A percentile compares a stretch with the other conserved stretches of the same genome.
Conservation (phyloP, 2,329 filamentous ascomycete species). For the Diaporthe vexans region DNA sequence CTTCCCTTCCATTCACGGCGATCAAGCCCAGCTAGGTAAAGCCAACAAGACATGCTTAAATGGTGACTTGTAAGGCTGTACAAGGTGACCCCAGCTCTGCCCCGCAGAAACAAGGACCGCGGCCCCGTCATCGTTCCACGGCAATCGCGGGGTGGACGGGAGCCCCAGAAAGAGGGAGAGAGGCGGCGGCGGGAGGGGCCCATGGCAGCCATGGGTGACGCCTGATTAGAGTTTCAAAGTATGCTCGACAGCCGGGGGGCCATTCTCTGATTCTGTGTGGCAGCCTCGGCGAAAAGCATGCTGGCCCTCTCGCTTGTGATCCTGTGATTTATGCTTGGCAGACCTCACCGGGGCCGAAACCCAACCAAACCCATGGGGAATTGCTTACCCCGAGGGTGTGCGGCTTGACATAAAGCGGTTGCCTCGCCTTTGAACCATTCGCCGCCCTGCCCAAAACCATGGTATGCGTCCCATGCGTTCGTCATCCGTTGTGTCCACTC, state of each 20-base stretch:
- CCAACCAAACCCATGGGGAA: neutral
- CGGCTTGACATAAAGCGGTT: conserved; percentile 17
- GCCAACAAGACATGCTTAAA: conserved; percentile 28
- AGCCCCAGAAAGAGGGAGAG: neutral
- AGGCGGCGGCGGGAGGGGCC: neutral
- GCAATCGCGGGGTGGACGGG: neutral
- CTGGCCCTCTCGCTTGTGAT: conserved; percentile 22
- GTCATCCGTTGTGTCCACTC: conserved; percentile 11
- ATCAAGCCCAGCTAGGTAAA: conserved; percentile 14
- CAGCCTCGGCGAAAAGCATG: conserved; percentile 28
- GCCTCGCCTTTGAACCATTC: conserved; percentile 8
- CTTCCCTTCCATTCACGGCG: neutral
- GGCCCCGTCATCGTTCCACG: conserved; percentile 25
- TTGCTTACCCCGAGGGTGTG: conserved; percentile 21
- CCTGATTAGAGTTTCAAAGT: conserved; percentile 28
- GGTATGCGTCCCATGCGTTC: conserved; percentile 9
- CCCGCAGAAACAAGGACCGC: conserved; percentile 24
- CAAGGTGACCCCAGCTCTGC: conserved; percentile 14
- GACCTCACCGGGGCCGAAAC: conserved; percentile 23
- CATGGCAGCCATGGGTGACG: neutral
- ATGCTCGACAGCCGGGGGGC: conserved; percentile 8
- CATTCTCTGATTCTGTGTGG: neutral
- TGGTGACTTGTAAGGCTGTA: neutral
- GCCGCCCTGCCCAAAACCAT: neutral
- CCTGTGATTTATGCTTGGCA: conserved; percentile 27